phyloP scores from a whole-genome alignment of 208 protist genomes.

The Wallacemonas sp. region DNA sequence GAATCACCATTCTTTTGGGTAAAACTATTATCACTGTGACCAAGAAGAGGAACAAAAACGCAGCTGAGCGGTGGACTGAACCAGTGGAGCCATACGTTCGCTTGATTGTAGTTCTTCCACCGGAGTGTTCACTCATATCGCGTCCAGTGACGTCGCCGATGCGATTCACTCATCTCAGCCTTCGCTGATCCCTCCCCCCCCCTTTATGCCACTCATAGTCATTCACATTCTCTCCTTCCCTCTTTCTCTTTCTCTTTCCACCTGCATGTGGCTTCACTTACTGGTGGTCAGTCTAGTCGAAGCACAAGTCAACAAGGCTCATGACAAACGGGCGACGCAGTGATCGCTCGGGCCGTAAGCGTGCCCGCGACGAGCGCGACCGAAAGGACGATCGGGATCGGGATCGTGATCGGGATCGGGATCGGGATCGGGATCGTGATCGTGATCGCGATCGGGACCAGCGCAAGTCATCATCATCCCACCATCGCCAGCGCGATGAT shows the following conservation, averaged over 20 bases:
- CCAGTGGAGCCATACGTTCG: too few species aligned
- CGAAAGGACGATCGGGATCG: neutral
- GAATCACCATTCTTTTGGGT: too few species aligned
- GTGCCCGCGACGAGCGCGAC: constrained; percentile 9
- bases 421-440: constrained; percentile 4
- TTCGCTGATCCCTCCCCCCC: neutral
- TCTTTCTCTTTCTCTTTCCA: neutral
- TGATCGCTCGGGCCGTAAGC: constrained; percentile 9
- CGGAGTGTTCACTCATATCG: too few species aligned
- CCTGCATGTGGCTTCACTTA: too few species aligned
- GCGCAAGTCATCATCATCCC: too few species aligned
- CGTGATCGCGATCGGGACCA: constrained; percentile 1
- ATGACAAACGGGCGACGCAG: neutral
- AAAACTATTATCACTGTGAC: too few species aligned
- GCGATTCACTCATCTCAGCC: neutral
- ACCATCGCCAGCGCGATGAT: neutral
- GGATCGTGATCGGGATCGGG: too few species aligned
- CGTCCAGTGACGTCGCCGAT: neutral
- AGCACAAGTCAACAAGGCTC: neutral
- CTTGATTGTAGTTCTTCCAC: too few species aligned
- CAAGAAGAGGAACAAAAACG: too few species aligned
- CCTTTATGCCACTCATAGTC: neutral
- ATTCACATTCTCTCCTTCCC: neutral
- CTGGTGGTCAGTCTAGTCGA: too few species aligned
- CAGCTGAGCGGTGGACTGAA: too few species aligned